A percentile compares a stretch with the other conserved stretches of the same genome.
Conservation (phyloP, 2,329 filamentous ascomycete species). For the Purpureocillium takamizusanense region DNA sequence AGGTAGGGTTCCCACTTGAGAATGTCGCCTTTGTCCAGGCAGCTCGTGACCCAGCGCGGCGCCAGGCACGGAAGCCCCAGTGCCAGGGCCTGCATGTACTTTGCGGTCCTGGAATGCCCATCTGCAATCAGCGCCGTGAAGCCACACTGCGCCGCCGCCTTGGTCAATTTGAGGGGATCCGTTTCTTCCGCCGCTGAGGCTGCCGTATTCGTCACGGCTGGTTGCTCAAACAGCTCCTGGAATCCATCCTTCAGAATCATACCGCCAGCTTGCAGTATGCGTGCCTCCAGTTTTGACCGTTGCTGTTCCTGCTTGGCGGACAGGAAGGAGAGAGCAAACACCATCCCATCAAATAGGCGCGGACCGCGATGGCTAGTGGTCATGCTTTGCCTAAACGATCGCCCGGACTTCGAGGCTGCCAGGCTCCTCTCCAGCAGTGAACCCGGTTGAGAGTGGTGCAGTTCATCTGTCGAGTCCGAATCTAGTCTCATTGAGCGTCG, state of each 20-base stretch:
- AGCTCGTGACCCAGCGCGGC: slow-evolving; percentile 70
- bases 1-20: slow-evolving; percentile 75
- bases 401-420: slow-evolving; percentile 16
- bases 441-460: slow-evolving; percentile 28
- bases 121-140: slow-evolving; percentile 86
- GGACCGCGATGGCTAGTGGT: slow-evolving; percentile 14
- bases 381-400: slow-evolving; percentile 17
- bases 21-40: slow-evolving; percentile 49
- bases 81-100: slow-evolving; percentile 91
- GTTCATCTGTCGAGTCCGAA: slow-evolving; percentile 39
- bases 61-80: slow-evolving; percentile 82
- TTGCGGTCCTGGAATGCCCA: slow-evolving; percentile 73
- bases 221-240: slow-evolving; percentile 63
- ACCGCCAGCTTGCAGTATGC: slow-evolving; percentile 66
- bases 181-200: slow-evolving; percentile 20
- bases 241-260: slow-evolving; percentile 66
- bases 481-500: slow-evolving; percentile 19
- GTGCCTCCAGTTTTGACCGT: slow-evolving; percentile 39
- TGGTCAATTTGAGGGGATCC: slow-evolving; percentile 40
- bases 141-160: slow-evolving; percentile 45
- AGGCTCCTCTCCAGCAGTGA: slow-evolving; percentile 25
- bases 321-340: slow-evolving; percentile 74
- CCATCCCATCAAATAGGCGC: slow-evolving; percentile 67
- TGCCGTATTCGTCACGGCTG: slow-evolving; percentile 22
- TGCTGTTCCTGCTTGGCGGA: slow-evolving; percentile 29